Evolutionary conservation across 352 stramenopile species (phyloP).

Genomic region (Peronospora belbahrii): DNA sequence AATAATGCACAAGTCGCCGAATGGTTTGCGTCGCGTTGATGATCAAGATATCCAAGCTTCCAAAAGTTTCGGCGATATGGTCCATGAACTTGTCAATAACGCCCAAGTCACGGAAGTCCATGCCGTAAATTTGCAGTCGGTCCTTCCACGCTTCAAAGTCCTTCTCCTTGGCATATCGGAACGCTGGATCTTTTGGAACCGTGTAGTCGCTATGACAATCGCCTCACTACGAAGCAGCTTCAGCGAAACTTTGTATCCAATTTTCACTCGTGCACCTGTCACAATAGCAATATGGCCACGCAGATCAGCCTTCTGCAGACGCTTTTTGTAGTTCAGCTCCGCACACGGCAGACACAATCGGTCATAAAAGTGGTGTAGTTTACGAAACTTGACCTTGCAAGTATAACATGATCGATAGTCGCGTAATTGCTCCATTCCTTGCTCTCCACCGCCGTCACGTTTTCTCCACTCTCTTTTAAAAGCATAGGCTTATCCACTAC

Average conservation of each 20-base stretch:
- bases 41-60: conserved; percentile 89
- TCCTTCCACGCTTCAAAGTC: conserved; percentile 81
- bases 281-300: conserved; percentile 79
- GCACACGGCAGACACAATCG: conserved; percentile 91
- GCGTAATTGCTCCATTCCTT: conserved; percentile 48
- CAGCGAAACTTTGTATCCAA: conserved; percentile 90
- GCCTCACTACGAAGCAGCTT: conserved; percentile 87
- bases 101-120: conserved; percentile 91
- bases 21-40: conserved; percentile 97
- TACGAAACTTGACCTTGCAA: conserved; percentile 89
- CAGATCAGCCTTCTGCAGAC: conserved; percentile 83
- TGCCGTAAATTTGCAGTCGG: conserved; percentile 87
- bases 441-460: neutral
- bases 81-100: conserved; percentile 91
- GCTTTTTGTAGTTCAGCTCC: conserved; percentile 90
- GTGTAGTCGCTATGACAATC: conserved; percentile 87
- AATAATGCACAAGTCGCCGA: conserved; percentile 88
- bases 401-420: conserved; percentile 91
- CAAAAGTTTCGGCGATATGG: conserved; percentile 62
- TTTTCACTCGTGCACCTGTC: conserved; percentile 92
- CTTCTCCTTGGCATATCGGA: conserved; percentile 75
- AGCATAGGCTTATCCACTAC: conserved; percentile 26
- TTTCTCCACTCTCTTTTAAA: conserved; percentile 9
- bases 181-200: conserved; percentile 88
- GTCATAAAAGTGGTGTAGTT: conserved; percentile 93